A percentile compares a stretch with the other conserved stretches of the same genome.
Conservation (phyloP, 352 stramenopile genomes). For the Peronospora belbahrii region DNA sequence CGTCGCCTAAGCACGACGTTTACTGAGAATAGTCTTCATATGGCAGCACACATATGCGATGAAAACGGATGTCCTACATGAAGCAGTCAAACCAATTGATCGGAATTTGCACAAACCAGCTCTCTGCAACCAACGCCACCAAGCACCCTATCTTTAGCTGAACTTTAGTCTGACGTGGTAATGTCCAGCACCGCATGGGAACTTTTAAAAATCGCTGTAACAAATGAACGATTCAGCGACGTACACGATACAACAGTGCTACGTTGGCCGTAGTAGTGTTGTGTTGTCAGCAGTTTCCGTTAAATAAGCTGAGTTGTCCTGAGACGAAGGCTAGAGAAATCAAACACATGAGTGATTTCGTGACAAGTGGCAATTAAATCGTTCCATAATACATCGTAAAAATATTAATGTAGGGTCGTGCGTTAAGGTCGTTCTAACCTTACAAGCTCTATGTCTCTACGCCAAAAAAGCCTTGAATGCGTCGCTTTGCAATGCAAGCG, state of each 20-base stretch:
- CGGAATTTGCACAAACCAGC: constrained; percentile 11
- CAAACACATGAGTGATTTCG: background rate
- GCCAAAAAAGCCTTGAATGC: constrained; percentile 44
- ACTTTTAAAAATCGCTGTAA: constrained; percentile 4
- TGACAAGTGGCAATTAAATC: background rate
- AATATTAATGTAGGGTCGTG: constrained; percentile 4
- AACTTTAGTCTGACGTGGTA: background rate
- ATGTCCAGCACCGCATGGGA: constrained; percentile 5
- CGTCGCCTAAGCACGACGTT: constrained; percentile 12
- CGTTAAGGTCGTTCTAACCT: constrained; percentile 2
- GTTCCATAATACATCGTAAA: constrained; percentile 21
- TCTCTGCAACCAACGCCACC: constrained; percentile 5
- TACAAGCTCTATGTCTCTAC: constrained; percentile 15
- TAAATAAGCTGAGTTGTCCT: constrained; percentile 1
- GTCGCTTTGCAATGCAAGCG: constrained; percentile 36
- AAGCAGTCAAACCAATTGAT: constrained; percentile 8
- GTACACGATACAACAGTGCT: background rate
- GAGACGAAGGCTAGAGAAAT: background rate
- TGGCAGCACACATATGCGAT: constrained; percentile 2
- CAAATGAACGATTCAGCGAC: background rate
- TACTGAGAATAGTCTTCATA: background rate
- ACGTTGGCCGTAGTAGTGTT: background rate
- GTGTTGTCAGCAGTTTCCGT: background rate
- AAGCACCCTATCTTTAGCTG: background rate
- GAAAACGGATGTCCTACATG: constrained; percentile 2